Evolutionary conservation across 129 eudicot species (phyloP), one percentile per base, ranked within the genome.

Genomic region (Flaveria sonorensis): DNA sequence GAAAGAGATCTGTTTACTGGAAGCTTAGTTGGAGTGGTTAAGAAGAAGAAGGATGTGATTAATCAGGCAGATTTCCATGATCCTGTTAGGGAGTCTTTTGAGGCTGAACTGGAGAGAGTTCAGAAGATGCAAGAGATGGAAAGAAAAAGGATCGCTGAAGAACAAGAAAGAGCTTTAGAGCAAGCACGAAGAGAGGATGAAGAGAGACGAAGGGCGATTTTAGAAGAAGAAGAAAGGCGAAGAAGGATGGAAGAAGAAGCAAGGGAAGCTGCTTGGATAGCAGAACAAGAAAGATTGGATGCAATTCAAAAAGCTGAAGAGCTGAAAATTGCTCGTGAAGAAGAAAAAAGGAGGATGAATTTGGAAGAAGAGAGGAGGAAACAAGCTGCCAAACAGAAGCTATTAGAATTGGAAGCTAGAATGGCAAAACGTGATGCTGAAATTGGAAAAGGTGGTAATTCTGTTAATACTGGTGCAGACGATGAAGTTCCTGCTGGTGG

Each of bases 61-160:
- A 88, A 81, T 45, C 82, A 76, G 15, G 70, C 85, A 45, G 92
- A 89, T 74, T 88, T 91, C 18, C 94, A 88, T 82, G 99, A 95
- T 78, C 99, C 97, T 72, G 94, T 83, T 11, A 83, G 99, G 73
- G 97, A 95, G 79, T 95, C 99, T 5, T 95, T 95, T 68, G 99
- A 95, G 79, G 99, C 99, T 62, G 99, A 95, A 56, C 92, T 95
- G 64, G 99, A 95, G 79, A 85, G 96, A 78, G 97, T 95, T 65
- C 99, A 95, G 81, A 91, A 86, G 82, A 85, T 95, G 92, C 99
- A 95, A 83, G 97, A 95, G 81, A 89, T 89, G 89, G 99, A 95
- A 85, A 71, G 99, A 16, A 90, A 89, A 74, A 85, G 88, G 60
- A 47, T 85, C 1, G 80, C 88, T 71, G 94, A 89, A 76, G 96